Conservation (phyloP, 805 yeast genomes). For the Candida pini region DNA sequence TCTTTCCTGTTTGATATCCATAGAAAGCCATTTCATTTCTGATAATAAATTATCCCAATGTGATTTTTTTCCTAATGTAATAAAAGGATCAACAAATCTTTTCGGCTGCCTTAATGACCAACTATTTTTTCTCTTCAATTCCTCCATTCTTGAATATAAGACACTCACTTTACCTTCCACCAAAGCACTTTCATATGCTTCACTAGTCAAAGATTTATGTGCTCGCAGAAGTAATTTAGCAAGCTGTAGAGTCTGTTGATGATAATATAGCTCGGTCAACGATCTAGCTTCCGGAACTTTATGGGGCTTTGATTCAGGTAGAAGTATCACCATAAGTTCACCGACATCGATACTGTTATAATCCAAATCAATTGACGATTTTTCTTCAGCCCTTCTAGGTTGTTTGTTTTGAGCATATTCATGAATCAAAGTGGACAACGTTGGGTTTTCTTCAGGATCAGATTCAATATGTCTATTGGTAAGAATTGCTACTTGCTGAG, state of each 20-base stretch:
- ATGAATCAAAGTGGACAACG: constrained; percentile 25
- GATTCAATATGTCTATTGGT: constrained; percentile 14
- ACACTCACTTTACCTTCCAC: constrained; percentile 91
- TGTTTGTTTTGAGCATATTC: constrained; percentile 17
- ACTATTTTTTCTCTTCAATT: constrained; percentile 74
- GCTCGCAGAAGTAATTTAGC: constrained; percentile 77
- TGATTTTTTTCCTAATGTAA: constrained; percentile 31
- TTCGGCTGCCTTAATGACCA: constrained; percentile 91
- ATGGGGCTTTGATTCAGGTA: constrained; percentile 49
- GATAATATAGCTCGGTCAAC: constrained; percentile 77
- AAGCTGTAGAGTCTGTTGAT: constrained; percentile 83
- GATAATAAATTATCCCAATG: constrained; percentile 72
- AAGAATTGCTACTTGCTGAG: not conserved
- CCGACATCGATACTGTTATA: constrained; percentile 36
- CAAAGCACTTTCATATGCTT: constrained; percentile 75
- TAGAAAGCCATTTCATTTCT: constrained; percentile 82
- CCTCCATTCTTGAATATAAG: constrained; percentile 85
- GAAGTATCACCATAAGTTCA: constrained; percentile 38
- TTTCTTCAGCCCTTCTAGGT: constrained; percentile 25
- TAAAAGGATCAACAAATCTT: constrained; percentile 62
- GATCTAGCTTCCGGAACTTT: constrained; percentile 56
- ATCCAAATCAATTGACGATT: constrained; percentile 27
- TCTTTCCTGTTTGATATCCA: constrained; percentile 65
- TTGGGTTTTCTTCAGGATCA: constrained; percentile 21
- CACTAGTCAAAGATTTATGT: constrained; percentile 81